A percentile compares a stretch with the other conserved stretches of the same genome.
These are phyloP conservation scores for Grammothele lineata DNA, from an alignment of 768 basidiomycete species.

Conservation along the genomic window DNA sequence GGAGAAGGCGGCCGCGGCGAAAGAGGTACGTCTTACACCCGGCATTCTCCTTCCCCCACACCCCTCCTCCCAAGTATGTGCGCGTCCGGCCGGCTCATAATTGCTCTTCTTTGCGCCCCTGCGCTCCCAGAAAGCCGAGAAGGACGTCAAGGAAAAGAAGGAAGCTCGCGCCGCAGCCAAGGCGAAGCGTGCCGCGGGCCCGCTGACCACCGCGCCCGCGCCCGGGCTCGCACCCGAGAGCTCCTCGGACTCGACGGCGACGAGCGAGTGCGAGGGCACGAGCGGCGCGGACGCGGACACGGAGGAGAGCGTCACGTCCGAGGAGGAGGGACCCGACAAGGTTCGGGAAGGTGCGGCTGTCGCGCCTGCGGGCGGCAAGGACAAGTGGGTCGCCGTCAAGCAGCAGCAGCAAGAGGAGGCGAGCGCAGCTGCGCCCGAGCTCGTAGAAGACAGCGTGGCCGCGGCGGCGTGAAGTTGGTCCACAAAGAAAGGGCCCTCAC, in stretches of 20 bases:
- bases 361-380: slow-evolving; percentile 33
- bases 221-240: not conserved
- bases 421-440: too few relatives aligned
- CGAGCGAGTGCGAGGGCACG: slow-evolving; percentile 44
- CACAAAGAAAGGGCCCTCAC: too few relatives aligned
- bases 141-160: not conserved
- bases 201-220: slow-evolving; percentile 25
- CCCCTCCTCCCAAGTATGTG: not conserved
- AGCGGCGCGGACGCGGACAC: slow-evolving; percentile 66
- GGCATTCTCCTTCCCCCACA: not conserved
- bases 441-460: too few relatives aligned
- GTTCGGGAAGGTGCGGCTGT: slow-evolving; percentile 12
- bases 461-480: too few relatives aligned
- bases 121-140: not conserved
- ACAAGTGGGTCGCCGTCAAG: slow-evolving; percentile 80
- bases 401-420: not conserved
- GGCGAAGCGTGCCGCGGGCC: slow-evolving; percentile 38
- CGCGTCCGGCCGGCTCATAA: not conserved
- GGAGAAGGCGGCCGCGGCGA: slow-evolving; percentile 14
- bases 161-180: slow-evolving; percentile 3
- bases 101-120: too few relatives aligned
- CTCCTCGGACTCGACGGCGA: slow-evolving; percentile 20
- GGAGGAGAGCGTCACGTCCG: slow-evolving; percentile 73
- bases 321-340: slow-evolving; percentile 52
- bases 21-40: slow-evolving; percentile 16